Conservation (phyloP, 306 rosid genomes). For the Carpinus viminea region DNA sequence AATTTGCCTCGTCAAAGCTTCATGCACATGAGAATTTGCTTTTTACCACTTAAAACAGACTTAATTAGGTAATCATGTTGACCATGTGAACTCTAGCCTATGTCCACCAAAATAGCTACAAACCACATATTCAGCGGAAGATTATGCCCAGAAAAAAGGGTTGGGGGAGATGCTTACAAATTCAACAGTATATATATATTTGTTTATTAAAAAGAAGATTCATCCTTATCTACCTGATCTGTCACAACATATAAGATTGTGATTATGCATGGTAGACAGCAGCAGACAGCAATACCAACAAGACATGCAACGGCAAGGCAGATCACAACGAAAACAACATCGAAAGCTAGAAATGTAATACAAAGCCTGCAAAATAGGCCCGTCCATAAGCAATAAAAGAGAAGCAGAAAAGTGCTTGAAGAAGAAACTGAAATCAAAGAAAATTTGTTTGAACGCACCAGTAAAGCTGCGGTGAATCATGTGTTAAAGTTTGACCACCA, state of each 20-base stretch:
- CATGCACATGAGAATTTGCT: neutral
- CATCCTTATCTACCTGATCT: slow-evolving; percentile 56
- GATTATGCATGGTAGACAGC: slow-evolving; percentile 91
- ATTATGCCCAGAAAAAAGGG: too few species aligned
- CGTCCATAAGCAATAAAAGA: slow-evolving; percentile 15
- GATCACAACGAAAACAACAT: slow-evolving; percentile 62
- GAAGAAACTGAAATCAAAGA: slow-evolving; percentile 1
- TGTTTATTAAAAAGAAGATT: neutral
- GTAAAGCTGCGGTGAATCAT: slow-evolving; percentile 70
- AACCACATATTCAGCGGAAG: neutral
- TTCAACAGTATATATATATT: too few species aligned
- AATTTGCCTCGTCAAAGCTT: neutral
- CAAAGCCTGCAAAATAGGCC: slow-evolving; percentile 73
- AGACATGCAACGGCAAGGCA: slow-evolving; percentile 77
- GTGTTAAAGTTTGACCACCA: slow-evolving; percentile 65
- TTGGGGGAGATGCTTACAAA: too few species aligned
- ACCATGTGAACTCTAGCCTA: neutral
- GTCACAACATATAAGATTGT: slow-evolving; percentile 63
- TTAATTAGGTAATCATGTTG: neutral
- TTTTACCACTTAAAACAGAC: neutral
- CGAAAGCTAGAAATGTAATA: slow-evolving; percentile 76
- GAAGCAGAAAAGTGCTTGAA: slow-evolving; percentile 1
- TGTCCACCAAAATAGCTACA: neutral
- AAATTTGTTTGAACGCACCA: slow-evolving; percentile 53
- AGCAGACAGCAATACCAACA: slow-evolving; percentile 90